Evolutionary conservation across 2,329 filamentous ascomycete genomes (phyloP), one percentile per base, ranked within the genome.

Genomic region (Fusarium floridanum): DNA sequence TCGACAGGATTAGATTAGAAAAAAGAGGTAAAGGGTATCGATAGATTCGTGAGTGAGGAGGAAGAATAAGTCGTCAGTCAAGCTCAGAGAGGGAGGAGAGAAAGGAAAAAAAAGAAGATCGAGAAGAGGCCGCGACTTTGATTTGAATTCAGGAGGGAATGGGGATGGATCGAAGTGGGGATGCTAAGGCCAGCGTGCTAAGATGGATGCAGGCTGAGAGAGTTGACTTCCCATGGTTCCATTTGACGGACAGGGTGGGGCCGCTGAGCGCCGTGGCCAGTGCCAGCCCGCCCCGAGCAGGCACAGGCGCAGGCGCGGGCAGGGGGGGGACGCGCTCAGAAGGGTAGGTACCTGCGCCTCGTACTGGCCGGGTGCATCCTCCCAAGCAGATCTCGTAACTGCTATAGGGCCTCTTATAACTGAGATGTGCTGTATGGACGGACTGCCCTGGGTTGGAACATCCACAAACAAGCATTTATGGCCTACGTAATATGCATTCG

Each of bases 171-270:
- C 48, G 24, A 73, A 75, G 73, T 71, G 75, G 72, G 71, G 74
- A 76, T 74, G 65, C 70, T 75, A 76, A 78, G 76, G 77, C 74
- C 76, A 79, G 74, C 77, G 76, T 79, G 77, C 77, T 77, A 74
- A 76, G 74, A 76, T 74, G 67, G 74, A 73, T 74, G 67, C 72
- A 70, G 61, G 68, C 65, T 61, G 65, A 69, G 66, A 67, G 74
- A 29, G 29, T 69, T 69, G 20, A 45, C 39, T 41, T 41, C 37
- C 37, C 37, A n/a, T 39, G 37, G 32, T 34, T 34, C 32, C 32
- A 34, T n/a, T 39, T n/a, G 68, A 69, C 64, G 68, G 66, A 71
- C 66, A 48, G 74, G 69, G 61, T 67, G 61, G 61, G 45, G 37
- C 17, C 48, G 48, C 24, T 10, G 45, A 50, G 45, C 32, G 10